Evolutionary conservation across 192 early-diverging fungal species (phyloP), one percentile per base, ranked within the genome.

Genomic region (Mycoemilia scoparia): DNA sequence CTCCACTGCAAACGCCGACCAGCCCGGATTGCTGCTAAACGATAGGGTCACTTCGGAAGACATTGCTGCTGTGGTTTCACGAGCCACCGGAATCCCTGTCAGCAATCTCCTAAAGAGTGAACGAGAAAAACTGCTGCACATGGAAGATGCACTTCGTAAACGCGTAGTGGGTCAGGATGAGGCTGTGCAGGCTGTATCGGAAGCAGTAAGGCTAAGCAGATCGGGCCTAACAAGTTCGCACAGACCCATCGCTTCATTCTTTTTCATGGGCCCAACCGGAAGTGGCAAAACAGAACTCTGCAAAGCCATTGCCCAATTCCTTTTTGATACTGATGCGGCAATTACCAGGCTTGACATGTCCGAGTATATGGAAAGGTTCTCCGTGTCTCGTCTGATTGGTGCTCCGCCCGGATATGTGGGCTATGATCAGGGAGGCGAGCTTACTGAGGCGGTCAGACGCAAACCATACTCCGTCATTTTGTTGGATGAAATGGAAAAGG

Each of bases 261-360:
- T 85, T 41, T 85, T 85, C 61, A 60, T 79, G 19, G 82, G 82
- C 24, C 78, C 80, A 22, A 85, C 79, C n/a, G 81, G 81, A 28
- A 74, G 77, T 19, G 82, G 82, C 35, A 85, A 85, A 49, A 85
- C 82, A 1, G 73, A 77, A 33, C 41, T 85, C 13, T 77, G 73
- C 46, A 82, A 82, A 39, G 65, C 74, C 0, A 57, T 85, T 20
- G 76, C 82, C 2, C 65, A 74, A 40, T 81, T 81, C 48, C 32
- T 85, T 10, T 85, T 85, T 32, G 70, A 82, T 41, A 74, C 69
- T 16, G 76, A 82, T 33, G 47, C 56, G 18, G 69, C 72, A 1
- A 71, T 85, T 21, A 56, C 81, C 18, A 67, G 82, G 20, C 71
- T 82, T 28, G 82, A 85, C 39, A 82, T 82, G 79, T 71, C 67